A percentile compares a stretch with the other conserved stretches of the same genome.
These are phyloP conservation scores for Cystofilobasidium capitatum DNA, from an alignment of 768 basidiomycete genomes.

Conservation along the genomic window DNA sequence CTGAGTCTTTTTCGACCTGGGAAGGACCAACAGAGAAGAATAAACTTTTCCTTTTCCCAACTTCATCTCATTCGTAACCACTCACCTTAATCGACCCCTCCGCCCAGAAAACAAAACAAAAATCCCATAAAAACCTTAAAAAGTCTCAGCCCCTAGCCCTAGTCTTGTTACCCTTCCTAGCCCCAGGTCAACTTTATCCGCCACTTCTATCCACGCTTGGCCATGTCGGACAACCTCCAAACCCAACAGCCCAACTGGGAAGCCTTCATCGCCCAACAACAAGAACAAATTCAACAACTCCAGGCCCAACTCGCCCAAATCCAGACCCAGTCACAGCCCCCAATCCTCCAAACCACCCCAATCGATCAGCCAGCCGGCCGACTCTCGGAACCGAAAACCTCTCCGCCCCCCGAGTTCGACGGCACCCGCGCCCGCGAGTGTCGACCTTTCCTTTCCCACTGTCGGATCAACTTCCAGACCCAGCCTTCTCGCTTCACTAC, in stretches of 20 bases:
- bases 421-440: background rate
- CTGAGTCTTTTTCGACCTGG: slow-evolving; percentile 1
- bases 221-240: too few species aligned
- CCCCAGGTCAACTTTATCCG: background rate
- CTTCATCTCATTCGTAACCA: too few species aligned
- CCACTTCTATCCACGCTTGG: background rate
- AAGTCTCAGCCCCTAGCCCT: too few species aligned
- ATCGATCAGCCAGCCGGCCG: background rate
- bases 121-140: too few species aligned
- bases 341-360: background rate
- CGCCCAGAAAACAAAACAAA: too few species aligned
- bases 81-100: too few species aligned
- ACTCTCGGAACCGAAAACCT: background rate
- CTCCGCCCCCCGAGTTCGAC: background rate
- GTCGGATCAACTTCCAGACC: background rate
- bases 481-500: too few species aligned
- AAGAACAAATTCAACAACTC: background rate
- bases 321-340: background rate
- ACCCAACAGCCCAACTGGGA: background rate
- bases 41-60: background rate
- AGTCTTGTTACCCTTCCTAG: background rate
- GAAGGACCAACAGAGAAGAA: background rate
- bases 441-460: background rate
- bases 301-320: background rate
- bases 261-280: background rate